Evolutionary conservation across 768 basidiomycete species (phyloP).

Genomic region (Termitomyces sp.): DNA sequence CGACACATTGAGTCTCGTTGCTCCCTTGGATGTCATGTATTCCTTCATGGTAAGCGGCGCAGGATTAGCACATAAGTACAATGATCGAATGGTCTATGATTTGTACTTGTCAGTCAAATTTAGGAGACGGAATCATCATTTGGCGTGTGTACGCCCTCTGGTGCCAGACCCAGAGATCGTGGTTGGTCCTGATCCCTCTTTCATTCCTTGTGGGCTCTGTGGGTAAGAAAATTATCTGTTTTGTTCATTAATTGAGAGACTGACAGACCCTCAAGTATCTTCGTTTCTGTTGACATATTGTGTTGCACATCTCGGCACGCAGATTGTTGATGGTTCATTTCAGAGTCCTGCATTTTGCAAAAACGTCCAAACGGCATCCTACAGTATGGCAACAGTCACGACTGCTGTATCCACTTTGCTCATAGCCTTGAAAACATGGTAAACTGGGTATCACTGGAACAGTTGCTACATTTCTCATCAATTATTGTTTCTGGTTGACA

Average conservation of each 20-base stretch:
- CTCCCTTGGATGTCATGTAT: constrained; percentile 1
- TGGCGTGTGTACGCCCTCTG: constrained; percentile 12
- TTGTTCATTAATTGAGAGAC: neutral
- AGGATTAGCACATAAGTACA: neutral
- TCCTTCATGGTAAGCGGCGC: constrained; percentile 4
- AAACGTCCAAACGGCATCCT: constrained; percentile 6
- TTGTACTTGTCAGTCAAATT: neutral
- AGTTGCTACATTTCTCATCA: neutral
- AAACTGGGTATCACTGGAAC: neutral
- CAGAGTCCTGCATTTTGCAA: constrained; percentile 9
- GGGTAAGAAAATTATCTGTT: neutral
- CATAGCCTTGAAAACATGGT: constrained; percentile 11
- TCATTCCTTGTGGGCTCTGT: constrained; percentile 5
- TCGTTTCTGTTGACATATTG: constrained; percentile 7
- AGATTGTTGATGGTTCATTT: constrained; percentile 10
- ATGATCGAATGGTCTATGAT: neutral
- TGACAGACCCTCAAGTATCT: neutral
- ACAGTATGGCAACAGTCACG: constrained; percentile 7
- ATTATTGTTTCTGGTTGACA: neutral
- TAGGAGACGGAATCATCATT: constrained; percentile 8
- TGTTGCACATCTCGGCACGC: constrained; percentile 5
- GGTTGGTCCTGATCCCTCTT: constrained; percentile 3
- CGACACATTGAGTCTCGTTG: constrained; percentile 1
- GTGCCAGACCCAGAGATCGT: neutral
- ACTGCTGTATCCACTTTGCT: constrained; percentile 10